Evolutionary conservation across 148 eudicot species (phyloP), one percentile per base, ranked within the genome.

Genomic region (Selenicereus undatus): DNA sequence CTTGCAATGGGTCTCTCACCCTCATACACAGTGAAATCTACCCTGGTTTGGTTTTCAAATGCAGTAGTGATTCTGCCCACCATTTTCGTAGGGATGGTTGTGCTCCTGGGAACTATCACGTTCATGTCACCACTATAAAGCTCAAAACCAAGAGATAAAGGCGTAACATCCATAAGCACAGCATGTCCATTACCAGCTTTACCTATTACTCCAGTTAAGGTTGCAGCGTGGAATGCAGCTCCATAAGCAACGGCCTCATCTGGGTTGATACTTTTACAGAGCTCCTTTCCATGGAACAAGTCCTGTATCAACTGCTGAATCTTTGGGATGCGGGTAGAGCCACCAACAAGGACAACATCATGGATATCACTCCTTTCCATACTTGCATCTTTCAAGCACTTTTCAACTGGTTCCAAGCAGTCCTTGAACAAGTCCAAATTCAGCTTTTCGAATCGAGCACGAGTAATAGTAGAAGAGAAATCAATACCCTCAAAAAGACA

Each of bases 201-300:
- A 14, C 20, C 8, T 52, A 9, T 6, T 3, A 27, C 58, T 27
- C 83, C 83, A 69, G 52, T 58, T 56, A 79, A 29, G n/a, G n/a
- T 17, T 5, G 83, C 83, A 32, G 78, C 86, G 21, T 80, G 81
- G 17, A 84, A 21, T 16, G 81, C 81, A 14, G 86, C 86, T 1
- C 86, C 86, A 78, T 73, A 73, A 0, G 83, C 79, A 66, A 81
- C 83, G 2, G 83, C 78, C 26, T 81, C 83, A 45, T 81, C 78
- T 0, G 83, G 79, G 9, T 81, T 75, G 0, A 81, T 65, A 14
- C 43, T 74, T 66, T 65, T 75, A 29, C 78, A 73, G 4, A 70
- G 73, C 4, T 70, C 73, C 42, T 70, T 70, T 29, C 73, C 39
- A 30, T 13, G 36, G 73, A 70, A 70, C 43, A 70, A 30, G 20